Base-by-base conservation (phyloP, 208 protist genomes). In the Leishmania arabica region DNA sequence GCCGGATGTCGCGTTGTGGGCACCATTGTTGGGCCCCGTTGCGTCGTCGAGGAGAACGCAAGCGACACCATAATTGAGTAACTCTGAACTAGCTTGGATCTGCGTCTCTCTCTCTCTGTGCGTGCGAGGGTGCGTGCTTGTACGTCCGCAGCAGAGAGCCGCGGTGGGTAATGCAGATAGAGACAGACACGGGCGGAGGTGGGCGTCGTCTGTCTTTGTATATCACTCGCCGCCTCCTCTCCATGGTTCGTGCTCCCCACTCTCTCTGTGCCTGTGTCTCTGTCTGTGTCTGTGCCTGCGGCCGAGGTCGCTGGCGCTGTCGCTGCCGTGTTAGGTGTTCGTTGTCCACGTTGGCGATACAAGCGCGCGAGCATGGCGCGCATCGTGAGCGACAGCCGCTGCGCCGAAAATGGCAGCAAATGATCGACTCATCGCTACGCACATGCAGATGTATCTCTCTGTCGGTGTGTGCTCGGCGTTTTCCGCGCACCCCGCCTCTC, bases 11-110 rank as follows among this genome's bases (percentile, higher is more conserved):
- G 78, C 5, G 83, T 97, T 15, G 42, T 79, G 17, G 78, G 84
- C 77, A 90, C 90, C 79, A 87, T 89, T 27, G 91, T 96, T 15
- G 92, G 74, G 1, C 89, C 92, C 21, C 90, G 85, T 56, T 91
- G 87, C 49, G 72, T 91, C 31, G 90, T 96, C 62, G 90, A 92
- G 72, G 84, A 90, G 37, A 84, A 91, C 80, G 85, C 79, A 51
- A 73, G 58, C 8, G 91, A 93, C 58, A 79, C 73, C n/a, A 85
- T 91, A n/a, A 79, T 89, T 37, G 84, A 88, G 68, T 88, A 76
- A 62, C 1, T 2, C 66, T 71, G 34, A 3, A 47, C 15, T 24
- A 31, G 49, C 11, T 27, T 60, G 31, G 42, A 21, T n/a, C 27
- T 9, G 51, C 15, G 51, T 56, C 1, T 31, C 45, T 54, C 40